These are phyloP conservation scores for Batrachochytrium dendrobatidis DNA, from an alignment of 371 early-diverging fungal species.

Conservation along the genomic window DNA sequence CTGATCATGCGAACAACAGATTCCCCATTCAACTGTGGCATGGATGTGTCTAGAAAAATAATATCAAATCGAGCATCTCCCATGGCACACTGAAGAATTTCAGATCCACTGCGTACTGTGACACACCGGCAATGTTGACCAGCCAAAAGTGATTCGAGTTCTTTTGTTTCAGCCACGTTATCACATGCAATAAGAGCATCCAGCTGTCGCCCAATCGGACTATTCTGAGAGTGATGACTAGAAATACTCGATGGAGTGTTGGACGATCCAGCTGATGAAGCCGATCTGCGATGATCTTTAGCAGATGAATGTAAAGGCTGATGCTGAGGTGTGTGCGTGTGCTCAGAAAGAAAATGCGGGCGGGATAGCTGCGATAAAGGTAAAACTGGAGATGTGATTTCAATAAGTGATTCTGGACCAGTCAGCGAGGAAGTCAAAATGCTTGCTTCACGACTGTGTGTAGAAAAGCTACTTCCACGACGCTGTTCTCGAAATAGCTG, in stretches of 20 bases:
- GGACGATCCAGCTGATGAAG: no score
- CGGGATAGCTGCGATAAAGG: not conserved
- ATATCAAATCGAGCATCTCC: slow-evolving; percentile 81
- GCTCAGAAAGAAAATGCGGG: no score
- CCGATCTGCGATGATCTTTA: no score
- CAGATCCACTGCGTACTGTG: slow-evolving; percentile 80
- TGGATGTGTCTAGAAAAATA: slow-evolving; percentile 88
- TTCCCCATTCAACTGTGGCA: slow-evolving; percentile 90
- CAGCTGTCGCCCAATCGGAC: slow-evolving; percentile 17
- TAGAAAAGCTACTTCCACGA: not conserved
- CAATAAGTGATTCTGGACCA: not conserved
- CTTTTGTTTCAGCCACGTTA: slow-evolving; percentile 81
- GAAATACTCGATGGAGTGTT: no score
- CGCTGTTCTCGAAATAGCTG: slow-evolving; percentile 6
- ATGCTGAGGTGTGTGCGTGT: no score
- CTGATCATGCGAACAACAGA: slow-evolving; percentile 90
- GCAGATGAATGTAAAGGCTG: no score
- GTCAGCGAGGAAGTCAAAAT: not conserved
- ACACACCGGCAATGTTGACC: slow-evolving; percentile 69
- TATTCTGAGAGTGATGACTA: no score
- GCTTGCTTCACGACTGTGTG: slow-evolving; percentile 1
- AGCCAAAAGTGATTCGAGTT: slow-evolving; percentile 74
- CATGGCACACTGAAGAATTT: slow-evolving; percentile 82
- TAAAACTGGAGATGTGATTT: not conserved
- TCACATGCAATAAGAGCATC: slow-evolving; percentile 75